Evolutionary conservation across 2,329 filamentous ascomycete genomes (phyloP), one percentile per base, ranked within the genome.

Genomic region (Xenoacremonium recifei): DNA sequence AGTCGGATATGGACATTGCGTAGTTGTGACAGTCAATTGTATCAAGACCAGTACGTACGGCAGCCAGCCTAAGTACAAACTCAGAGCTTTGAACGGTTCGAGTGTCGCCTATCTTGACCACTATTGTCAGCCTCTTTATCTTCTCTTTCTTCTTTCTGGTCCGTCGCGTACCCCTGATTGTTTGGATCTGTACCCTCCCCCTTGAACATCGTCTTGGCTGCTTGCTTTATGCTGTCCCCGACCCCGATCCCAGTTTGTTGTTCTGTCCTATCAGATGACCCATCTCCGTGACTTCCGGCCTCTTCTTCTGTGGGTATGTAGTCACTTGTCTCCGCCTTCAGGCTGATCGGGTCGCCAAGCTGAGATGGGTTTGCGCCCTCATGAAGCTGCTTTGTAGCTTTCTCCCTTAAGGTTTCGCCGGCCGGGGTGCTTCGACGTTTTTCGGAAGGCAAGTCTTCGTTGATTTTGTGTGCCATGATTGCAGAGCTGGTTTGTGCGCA

Each of bases 271-370:
- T 7, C n/a, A 15, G 29, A 31, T 9, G 7, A 10, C 7, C 29
- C 29, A 7, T 31, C 6, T 15, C 11, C 9, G 9, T 20, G 18
- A 18, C 16, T 20, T 9, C 40, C 40, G 10, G 18, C 3, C 34
- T 62, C 62, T 12, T 48, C 51, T 15, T 56, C 50, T 4, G 50
- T 53, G 2, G 64, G 63, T 21, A 61, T 45, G 29, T 40, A 51
- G 13, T 59, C 55, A 42, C 58, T 64, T 39, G 52, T 61, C 44
- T 69, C 67, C 6, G 65, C 65, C 44, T 69, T 68, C 20, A 67
- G 29, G 35, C 63, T 68, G 23, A 68, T 59, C 3, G 67, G 66
- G 36, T 69, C 67, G 20, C 66, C 66, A 6, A 69, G 53, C 49
- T 63, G 62, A 39, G 60, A 62, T 5, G 65, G 64, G 46, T 73